Evolutionary conservation across 139 green algal species (phyloP).

Genomic region (Marvania coccoides): DNA sequence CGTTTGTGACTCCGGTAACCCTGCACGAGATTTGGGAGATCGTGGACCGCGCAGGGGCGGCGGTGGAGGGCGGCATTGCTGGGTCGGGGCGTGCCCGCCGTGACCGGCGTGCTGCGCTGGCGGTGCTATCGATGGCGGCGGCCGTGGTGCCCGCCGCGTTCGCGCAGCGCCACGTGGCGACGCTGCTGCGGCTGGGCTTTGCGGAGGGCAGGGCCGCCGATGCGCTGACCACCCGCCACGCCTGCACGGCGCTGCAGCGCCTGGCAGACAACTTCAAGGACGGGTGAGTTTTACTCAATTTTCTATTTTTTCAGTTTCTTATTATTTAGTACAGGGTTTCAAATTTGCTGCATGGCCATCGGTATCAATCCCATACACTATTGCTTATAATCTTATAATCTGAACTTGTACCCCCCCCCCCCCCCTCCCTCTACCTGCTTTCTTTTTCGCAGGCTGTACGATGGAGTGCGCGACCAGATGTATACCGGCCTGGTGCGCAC

Average conservation of each 20-base stretch:
- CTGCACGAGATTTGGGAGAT: slow-evolving; percentile 31
- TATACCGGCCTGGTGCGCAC: slow-evolving; percentile 30
- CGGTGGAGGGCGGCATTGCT: not conserved
- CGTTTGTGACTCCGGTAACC: slow-evolving; percentile 24
- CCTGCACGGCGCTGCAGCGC: slow-evolving; percentile 35
- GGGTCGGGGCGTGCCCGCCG: slow-evolving; percentile 1
- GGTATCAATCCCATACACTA: slow-evolving; percentile 2
- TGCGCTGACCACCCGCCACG: slow-evolving; percentile 47
- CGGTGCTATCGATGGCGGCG: slow-evolving; percentile 56
- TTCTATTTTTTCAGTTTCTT: too few relatives aligned
- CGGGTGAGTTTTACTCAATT: not conserved
- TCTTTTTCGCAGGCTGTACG: slow-evolving; percentile 14
- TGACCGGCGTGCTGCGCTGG: slow-evolving; percentile 39
- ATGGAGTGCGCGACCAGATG: slow-evolving; percentile 17
- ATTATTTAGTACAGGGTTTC: too few relatives aligned
- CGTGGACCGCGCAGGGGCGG: not conserved
- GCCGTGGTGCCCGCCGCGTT: slow-evolving; percentile 34
- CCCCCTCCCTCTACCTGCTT: not conserved
- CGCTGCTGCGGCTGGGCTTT: slow-evolving; percentile 39
- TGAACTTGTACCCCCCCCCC: not conserved
- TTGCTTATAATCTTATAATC: not conserved
- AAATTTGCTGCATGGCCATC: too few relatives aligned
- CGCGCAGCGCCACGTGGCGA: slow-evolving; percentile 22
- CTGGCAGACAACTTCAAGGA: slow-evolving; percentile 15
- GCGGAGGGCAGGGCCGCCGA: slow-evolving; percentile 14